Conservation (phyloP, 73 alveolate species). For the Paramecium tetraurelia region DNA sequence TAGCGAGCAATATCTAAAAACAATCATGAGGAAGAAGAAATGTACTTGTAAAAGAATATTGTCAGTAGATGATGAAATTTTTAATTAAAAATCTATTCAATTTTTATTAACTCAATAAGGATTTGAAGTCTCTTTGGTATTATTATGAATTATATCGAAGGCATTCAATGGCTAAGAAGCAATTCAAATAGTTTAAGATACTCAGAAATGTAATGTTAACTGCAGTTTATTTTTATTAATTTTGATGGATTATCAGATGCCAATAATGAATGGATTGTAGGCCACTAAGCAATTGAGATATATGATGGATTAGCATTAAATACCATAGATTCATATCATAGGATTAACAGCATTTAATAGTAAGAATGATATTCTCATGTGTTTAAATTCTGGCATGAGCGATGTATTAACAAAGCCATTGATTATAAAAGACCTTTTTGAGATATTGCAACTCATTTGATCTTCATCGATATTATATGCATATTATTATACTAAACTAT, state of each 20-base stretch:
- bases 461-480: not conserved
- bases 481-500: not conserved
- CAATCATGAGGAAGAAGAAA: not conserved
- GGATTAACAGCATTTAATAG: constrained; percentile 58
- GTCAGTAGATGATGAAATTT: constrained; percentile 62
- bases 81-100: constrained; percentile 34
- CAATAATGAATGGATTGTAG: constrained; percentile 57
- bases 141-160: not conserved
- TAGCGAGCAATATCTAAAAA: not conserved
- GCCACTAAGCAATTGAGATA: not conserved
- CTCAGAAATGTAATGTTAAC: not conserved
- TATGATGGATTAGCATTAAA: constrained; percentile 31
- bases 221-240: constrained; percentile 35
- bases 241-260: constrained; percentile 57
- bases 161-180: constrained; percentile 60
- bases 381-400: constrained; percentile 55
- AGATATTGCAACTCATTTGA: not conserved
- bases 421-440: constrained; percentile 1
- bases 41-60: constrained; percentile 36
- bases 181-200: not conserved
- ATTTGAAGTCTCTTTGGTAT: not conserved
- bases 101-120: constrained; percentile 9
- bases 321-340: constrained; percentile 52
- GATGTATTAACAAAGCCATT: constrained; percentile 54
- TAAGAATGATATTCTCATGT: not conserved